These are phyloP conservation scores for Ceratocystiopsis sp. DNA, from an alignment of 2,329 filamentous ascomycete genomes.

Conservation along the genomic window DNA sequence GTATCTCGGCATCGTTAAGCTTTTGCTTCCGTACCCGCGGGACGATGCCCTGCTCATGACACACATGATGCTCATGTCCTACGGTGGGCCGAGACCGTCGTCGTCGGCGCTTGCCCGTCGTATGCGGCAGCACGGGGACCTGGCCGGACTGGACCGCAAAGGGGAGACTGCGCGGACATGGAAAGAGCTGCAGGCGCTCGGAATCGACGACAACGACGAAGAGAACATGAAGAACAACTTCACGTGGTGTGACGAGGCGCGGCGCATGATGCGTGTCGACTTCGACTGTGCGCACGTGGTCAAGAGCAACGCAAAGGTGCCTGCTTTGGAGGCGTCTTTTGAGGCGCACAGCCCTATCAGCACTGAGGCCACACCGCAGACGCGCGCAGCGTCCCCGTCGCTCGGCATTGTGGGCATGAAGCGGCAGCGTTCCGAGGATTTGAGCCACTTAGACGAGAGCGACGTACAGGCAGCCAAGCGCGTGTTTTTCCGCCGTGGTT, in stretches of 20 bases:
- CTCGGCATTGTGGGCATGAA: too few relatives aligned
- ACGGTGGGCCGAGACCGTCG: slow-evolving; percentile 1
- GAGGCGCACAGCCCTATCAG: too few relatives aligned
- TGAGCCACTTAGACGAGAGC: too few relatives aligned
- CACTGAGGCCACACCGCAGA: too few relatives aligned
- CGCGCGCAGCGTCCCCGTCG: too few relatives aligned
- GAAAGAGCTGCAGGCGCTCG: slow-evolving; percentile 1
- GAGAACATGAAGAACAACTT: slow-evolving; percentile 2
- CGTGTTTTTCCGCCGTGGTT: too few relatives aligned
- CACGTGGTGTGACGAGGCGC: slow-evolving; percentile 3
- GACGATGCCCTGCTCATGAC: slow-evolving; percentile 1
- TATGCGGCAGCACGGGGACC: not conserved
- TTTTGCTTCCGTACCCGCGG: slow-evolving; percentile 3
- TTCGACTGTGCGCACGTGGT: not conserved
- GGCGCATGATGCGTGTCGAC: slow-evolving; percentile 3
- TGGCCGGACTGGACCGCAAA: not conserved
- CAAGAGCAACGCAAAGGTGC: too few relatives aligned
- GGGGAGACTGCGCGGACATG: not conserved
- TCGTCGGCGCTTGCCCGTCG: not conserved
- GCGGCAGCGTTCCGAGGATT: too few relatives aligned
- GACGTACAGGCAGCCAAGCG: too few relatives aligned
- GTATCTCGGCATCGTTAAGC: slow-evolving; percentile 7
- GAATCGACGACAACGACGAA: slow-evolving; percentile 1
- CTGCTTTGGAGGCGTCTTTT: too few relatives aligned
- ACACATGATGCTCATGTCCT: slow-evolving; percentile 9